A percentile compares a stretch with the other conserved stretches of the same genome.
These are phyloP conservation scores for Exophiala mesophila DNA, from an alignment of 2,329 filamentous ascomycete species.

Conservation along the genomic window DNA sequence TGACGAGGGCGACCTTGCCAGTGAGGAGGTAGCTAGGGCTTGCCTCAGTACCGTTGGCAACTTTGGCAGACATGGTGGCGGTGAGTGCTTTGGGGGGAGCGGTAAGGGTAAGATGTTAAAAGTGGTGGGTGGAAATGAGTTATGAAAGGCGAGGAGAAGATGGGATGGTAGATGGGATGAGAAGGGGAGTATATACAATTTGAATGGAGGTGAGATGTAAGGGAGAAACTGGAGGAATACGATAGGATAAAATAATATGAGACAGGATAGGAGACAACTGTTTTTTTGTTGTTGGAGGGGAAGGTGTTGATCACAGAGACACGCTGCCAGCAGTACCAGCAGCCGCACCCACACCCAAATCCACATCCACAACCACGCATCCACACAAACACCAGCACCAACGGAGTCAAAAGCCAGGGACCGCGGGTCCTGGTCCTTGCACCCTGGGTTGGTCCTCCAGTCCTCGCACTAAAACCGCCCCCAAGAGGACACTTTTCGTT, in stretches of 20 bases:
- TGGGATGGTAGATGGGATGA: background rate
- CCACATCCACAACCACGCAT: no score
- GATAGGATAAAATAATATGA: background rate
- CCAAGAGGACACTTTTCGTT: no score
- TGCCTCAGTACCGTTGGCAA: constrained; percentile 13
- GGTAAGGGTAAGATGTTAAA: background rate
- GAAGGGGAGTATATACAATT: background rate
- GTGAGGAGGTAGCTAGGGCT: constrained; percentile 33
- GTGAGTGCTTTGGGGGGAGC: constrained; percentile 1
- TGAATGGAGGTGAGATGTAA: background rate
- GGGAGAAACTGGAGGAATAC: background rate
- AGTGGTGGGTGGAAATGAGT: background rate
- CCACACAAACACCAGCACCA: no score
- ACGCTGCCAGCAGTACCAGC: no score
- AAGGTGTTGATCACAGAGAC: background rate
- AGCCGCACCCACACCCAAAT: no score
- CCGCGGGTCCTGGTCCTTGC: no score
- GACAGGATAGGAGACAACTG: background rate
- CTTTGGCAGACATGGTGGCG: constrained; percentile 17
- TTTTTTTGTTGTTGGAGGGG: constrained; percentile 4
- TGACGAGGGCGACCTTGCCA: constrained; percentile 41
- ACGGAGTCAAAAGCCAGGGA: no score
- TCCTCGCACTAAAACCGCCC: no score
- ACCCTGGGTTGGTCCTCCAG: no score
- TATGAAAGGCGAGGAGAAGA: background rate